These are phyloP conservation scores for Pseudocercospora musae DNA, from an alignment of 2,329 filamentous ascomycete genomes.

Conservation along the genomic window DNA sequence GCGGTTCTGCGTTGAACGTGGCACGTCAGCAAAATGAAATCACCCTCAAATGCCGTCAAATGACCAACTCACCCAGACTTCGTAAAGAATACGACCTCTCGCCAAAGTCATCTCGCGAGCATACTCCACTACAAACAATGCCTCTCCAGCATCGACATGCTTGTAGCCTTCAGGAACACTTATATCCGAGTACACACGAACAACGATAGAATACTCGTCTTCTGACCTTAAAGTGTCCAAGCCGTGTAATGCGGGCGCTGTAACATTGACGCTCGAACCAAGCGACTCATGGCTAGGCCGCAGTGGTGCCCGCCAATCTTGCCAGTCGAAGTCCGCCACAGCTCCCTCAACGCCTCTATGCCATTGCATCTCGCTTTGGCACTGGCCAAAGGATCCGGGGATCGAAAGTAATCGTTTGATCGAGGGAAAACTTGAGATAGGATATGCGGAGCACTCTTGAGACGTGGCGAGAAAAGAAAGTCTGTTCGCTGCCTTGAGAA, in stretches of 20 bases:
- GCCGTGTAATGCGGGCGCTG: too few relatives aligned
- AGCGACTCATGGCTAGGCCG: neutral
- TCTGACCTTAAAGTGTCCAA: neutral
- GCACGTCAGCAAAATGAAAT: neutral
- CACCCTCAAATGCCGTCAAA: neutral
- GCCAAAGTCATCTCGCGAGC: conserved; percentile 17
- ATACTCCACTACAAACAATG: conserved; percentile 9
- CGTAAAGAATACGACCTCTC: conserved; percentile 17
- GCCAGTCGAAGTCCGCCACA: neutral
- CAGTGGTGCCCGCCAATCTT: neutral
- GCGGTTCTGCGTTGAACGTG: neutral
- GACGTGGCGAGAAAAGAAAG: neutral
- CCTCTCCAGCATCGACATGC: conserved; percentile 1
- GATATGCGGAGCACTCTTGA: neutral
- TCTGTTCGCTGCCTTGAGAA: neutral
- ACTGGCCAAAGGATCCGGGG: neutral
- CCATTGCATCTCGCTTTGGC: neutral
- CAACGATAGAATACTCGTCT: conserved; percentile 3
- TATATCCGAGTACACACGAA: conserved; percentile 4
- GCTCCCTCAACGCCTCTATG: neutral
- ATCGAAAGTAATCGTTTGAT: neutral
- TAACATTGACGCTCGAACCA: neutral
- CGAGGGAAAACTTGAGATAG: neutral
- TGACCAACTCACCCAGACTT: conserved; percentile 10
- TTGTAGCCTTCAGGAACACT: conserved; percentile 1